Evolutionary conservation across 2,329 filamentous ascomycete genomes (phyloP), one percentile per base, ranked within the genome.

Genomic region (Penicillium expansum): DNA sequence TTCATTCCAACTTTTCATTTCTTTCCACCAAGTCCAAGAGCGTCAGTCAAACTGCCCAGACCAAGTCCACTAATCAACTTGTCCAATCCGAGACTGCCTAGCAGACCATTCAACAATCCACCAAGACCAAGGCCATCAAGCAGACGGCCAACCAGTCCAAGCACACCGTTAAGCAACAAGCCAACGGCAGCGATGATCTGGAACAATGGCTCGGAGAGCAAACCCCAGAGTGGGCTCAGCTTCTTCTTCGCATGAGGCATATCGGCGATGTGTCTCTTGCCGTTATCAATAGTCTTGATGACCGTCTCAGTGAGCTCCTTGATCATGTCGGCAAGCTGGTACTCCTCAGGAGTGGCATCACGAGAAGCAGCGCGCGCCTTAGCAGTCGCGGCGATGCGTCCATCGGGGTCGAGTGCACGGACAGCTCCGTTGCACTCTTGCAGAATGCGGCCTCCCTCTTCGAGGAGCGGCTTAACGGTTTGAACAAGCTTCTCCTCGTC

Each of bases 241-340:
- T 93, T 87, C 82, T 96, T 93, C 87, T 96, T 95, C 42, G 91
- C 92, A 65, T 95, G 89, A 6, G 92, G 92, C 90, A 96, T 94
- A 70, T 90, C 89, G 69, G 89, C 86, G 59, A 96, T 89, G 80
- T 90, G 90, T 79, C 88, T 90, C 85, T 92, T 94, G 27, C 90
- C 89, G 62, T 88, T 87, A 70, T 97, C 92, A 65, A 97, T 93
- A 24, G 88, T 91, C 67, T 87, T 86, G 45, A 89, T 87, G 22
- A 97, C 89, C 27, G 85, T 87, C 20, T 87, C 87, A 0, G 92
- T 93, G 57, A 96, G 82, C 77, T 86, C 91, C 80, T 96, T 95
- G 65, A 96, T 84, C 10, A 87, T 78, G 56, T 96, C 91, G 5
- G 92, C 92, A 16, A 96, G 85, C 58, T 86, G 86, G 68, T 91